phyloP scores from a whole-genome alignment of 306 rosid genomes.

The Pyrus communis region DNA sequence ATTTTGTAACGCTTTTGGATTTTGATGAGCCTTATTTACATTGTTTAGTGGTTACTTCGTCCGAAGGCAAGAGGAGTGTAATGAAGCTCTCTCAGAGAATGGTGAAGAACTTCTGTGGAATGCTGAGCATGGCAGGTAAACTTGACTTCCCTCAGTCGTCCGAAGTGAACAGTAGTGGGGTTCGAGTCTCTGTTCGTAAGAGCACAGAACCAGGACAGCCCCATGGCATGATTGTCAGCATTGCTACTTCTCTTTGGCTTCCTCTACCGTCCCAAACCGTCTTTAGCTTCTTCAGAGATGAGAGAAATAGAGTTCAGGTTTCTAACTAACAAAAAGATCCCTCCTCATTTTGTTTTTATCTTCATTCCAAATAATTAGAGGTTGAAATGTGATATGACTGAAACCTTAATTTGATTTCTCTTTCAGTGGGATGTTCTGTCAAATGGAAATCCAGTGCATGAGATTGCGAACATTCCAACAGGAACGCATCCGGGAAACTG shows the following conservation, averaged over 20 bases:
- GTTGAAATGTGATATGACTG: neutral
- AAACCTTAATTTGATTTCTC: neutral
- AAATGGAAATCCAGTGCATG: slow-evolving; percentile 20
- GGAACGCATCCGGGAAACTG: slow-evolving; percentile 45
- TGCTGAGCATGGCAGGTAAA: slow-evolving; percentile 36
- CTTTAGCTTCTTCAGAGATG: slow-evolving; percentile 41
- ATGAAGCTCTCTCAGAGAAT: slow-evolving; percentile 47
- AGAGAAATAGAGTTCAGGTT: slow-evolving; percentile 44
- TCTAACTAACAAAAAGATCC: neutral
- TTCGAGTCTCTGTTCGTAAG: slow-evolving; percentile 34
- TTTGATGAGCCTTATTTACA: neutral
- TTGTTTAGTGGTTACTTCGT: slow-evolving; percentile 28
- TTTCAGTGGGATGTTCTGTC: slow-evolving; percentile 67
- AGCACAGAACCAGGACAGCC: slow-evolving; percentile 32
- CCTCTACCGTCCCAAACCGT: slow-evolving; percentile 29
- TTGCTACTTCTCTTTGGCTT: slow-evolving; percentile 55
- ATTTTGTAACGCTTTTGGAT: neutral
- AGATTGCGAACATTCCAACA: slow-evolving; percentile 38
- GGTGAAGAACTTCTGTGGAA: slow-evolving; percentile 45
- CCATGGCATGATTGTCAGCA: slow-evolving; percentile 32
- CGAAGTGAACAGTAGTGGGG: slow-evolving; percentile 25
- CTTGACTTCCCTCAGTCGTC: slow-evolving; percentile 38
- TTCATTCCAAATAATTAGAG: neutral
- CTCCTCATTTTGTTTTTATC: neutral
- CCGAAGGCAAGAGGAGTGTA: slow-evolving; percentile 31